phyloP scores from a whole-genome alignment of 768 basidiomycete species.

The Cytidiella melzeri region DNA sequence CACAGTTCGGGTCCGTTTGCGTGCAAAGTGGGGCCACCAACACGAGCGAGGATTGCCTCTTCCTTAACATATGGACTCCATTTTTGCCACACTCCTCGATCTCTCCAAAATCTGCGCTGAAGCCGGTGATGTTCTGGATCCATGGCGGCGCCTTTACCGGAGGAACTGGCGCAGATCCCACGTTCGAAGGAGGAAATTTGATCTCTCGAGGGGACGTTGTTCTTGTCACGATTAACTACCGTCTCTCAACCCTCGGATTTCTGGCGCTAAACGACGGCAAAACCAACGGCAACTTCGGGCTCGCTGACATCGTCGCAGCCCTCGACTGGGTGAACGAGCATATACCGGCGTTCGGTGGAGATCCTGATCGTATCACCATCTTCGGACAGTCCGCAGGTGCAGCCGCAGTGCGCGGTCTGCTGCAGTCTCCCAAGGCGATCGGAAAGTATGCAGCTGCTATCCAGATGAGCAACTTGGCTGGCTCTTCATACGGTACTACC shows the following conservation, averaged over 20 bases:
- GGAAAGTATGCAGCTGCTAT: constrained; percentile 30
- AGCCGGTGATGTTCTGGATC: constrained; percentile 46
- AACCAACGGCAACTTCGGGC: constrained; percentile 40
- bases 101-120: constrained; percentile 20
- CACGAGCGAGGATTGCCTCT: constrained; percentile 40
- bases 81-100: constrained; percentile 24
- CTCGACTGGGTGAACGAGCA: constrained; percentile 44
- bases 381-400: constrained; percentile 52
- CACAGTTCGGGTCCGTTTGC: constrained; percentile 18
- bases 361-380: constrained; percentile 45
- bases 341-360: constrained; percentile 54
- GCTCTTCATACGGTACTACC: constrained; percentile 40
- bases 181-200: constrained; percentile 39
- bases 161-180: constrained; percentile 33
- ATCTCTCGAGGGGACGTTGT: constrained; percentile 39
- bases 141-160: constrained; percentile 42
- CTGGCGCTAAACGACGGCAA: constrained; percentile 36
- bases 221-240: constrained; percentile 33
- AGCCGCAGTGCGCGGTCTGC: constrained; percentile 31
- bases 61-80: constrained; percentile 42
- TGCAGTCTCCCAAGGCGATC: constrained; percentile 26
- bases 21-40: constrained; percentile 22
- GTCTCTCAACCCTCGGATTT: constrained; percentile 38
- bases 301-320: constrained; percentile 38
- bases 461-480: constrained; percentile 41